Evolutionary conservation across 306 rosid genomes (phyloP), one percentile per base, ranked within the genome.

Genomic region (Elaeagnus macrophylla): DNA sequence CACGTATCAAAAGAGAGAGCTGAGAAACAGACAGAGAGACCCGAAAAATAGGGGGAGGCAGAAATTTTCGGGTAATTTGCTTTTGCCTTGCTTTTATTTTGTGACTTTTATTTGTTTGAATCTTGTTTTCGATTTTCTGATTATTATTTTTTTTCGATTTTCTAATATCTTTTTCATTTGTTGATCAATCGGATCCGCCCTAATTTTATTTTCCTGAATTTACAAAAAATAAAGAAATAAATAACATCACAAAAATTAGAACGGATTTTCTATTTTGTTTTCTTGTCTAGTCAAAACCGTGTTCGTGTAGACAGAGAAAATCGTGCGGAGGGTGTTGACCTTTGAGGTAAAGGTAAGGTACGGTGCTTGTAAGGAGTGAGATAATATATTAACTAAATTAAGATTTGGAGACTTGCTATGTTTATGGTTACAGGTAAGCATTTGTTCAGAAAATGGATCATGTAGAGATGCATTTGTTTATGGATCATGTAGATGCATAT

Each of bases 291-390:
- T 67, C 77, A 72, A 54, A 79, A 73, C 61, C 88, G 88, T 76
- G 90, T 86, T 66, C 51, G 69, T 54, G 36, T 48, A 9, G 49
- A 52, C 69, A 69, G 68, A 48, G 79, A 73, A 73, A 56, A 68
- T 68, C 48, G 56, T 49, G 67, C 61, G 84, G 57, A 60, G 73
- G 32, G 66, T 17, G 72, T 83, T 83, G 83, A 90, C 77, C 84
- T 84, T 63, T 56, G 71, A 72, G 68, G 75, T 66, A 15, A 37
- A 49, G 48, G 46, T 25, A 7, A 10, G n/a, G 8, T 44, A 52
- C 73, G 71, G 56, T 36, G 37, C 11, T 32, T 11, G 58, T 25
- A 37, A 32, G 20, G 8, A 12, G 36, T 32, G 50, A 10, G 8
- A 62, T 25, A 25, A 25, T 25, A 25, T 25, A 25, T 25, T 25